Base-by-base conservation (phyloP, 2,329 filamentous ascomycete species). In the Trichoderma citrinoviride region DNA sequence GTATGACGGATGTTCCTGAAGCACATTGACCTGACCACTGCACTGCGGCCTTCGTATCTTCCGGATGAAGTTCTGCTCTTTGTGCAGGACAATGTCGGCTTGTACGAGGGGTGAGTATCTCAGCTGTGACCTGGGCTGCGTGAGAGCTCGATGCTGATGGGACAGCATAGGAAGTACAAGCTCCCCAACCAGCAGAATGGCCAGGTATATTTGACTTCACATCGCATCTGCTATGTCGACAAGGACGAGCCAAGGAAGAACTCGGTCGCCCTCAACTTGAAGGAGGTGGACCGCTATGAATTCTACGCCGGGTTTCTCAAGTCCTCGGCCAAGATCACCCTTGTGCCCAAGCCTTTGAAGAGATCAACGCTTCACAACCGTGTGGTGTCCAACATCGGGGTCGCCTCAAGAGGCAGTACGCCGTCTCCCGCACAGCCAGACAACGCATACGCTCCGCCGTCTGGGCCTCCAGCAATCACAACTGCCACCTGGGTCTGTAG, bases 11-110 rank as follows among this genome's bases (percentile, higher is more conserved):
- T 98, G 94, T 97, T 96, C 86, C 85, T 97, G 84, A 94, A 96
- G 84, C 88, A 90, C 73, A 86, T 98, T 77, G 94, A 99, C 80
- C 87, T 99, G 74, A 99, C 95, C 65, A 97, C 94, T 81, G 95
- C 95, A 75, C 86, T 97, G 75, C 91, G 95, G 83, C 95, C 95
- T 73, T 90, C 90, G 67, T 90, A 97, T 76, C 86, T 96, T 70
- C 90, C 92, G 74, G 95, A 97, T 83, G 95, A 99, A 85, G 90
- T 92, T 71, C 83, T 98, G 62, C 85, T 99, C 66, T 98, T 97
- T 80, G 94, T 99, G 65, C 94, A 98, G 81, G 93, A 98, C 83
- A 93, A 92, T 77, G 93, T 99, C 72, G 95, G 95, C 71, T 83
- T 99, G 67, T 99, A 99, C 81, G 92, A 98, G 84, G 95, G 95